These are phyloP conservation scores for Helotiales sp. DNA, from an alignment of 2,329 filamentous ascomycete genomes.

Conservation along the genomic window DNA sequence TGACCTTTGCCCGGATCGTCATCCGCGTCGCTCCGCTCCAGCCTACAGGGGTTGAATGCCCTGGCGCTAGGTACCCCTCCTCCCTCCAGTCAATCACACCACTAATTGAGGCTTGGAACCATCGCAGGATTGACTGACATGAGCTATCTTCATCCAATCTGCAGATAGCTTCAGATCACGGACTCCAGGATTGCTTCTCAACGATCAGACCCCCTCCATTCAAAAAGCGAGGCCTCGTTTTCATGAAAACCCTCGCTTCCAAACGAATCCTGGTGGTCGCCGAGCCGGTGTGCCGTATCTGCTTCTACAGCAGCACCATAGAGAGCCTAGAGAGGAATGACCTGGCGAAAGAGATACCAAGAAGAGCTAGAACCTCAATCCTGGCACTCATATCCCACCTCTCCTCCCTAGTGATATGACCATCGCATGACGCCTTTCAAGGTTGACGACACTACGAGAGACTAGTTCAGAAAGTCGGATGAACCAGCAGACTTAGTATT, in stretches of 20 bases:
- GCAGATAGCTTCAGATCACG: neutral
- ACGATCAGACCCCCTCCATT: neutral
- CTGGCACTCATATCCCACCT: neutral
- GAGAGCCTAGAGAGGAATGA: no score
- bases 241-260: neutral
- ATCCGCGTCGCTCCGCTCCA: neutral
- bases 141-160: neutral
- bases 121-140: neutral
- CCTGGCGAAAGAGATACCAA: no score
- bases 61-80: no score
- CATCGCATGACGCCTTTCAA: no score
- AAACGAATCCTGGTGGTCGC: neutral
- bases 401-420: no score
- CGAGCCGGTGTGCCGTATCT: neutral
- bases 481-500: neutral
- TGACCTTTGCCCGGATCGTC: neutral
- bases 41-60: neutral
- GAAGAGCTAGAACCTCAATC: no score
- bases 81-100: neutral
- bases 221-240: neutral
- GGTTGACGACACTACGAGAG: no score
- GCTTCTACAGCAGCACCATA: no score
- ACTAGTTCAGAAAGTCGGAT: neutral
- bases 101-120: neutral
- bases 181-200: neutral